Percentiles rank a stretch among this genome's conserved stretches.
phyloP scores from a whole-genome alignment of 2,329 filamentous ascomycete species.

The Paramyrothecium roridum region DNA sequence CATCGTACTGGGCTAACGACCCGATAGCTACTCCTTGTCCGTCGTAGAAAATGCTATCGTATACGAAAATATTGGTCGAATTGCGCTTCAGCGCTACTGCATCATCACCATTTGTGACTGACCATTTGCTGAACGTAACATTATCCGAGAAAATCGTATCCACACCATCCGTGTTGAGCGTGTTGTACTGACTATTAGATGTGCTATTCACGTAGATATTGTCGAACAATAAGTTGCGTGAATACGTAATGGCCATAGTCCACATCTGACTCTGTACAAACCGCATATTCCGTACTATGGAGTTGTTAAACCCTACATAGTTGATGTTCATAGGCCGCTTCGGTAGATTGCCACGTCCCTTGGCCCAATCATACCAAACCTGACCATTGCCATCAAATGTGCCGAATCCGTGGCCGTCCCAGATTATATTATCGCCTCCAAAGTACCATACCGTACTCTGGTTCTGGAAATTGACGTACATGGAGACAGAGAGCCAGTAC shows the following conservation, averaged over 20 bases:
- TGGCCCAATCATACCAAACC: constrained; percentile 53
- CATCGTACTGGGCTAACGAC: constrained; percentile 53
- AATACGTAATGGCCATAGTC: constrained; percentile 51
- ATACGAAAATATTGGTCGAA: constrained; percentile 49
- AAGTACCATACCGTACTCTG: constrained; percentile 52
- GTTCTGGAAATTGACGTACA: constrained; percentile 52
- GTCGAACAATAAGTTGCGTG: constrained; percentile 41
- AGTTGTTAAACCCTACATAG: constrained; percentile 39
- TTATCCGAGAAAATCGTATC: constrained; percentile 52
- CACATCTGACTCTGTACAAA: constrained; percentile 61
- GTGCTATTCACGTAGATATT: constrained; percentile 53
- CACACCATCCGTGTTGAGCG: constrained; percentile 37
- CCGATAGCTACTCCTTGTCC: constrained; percentile 55
- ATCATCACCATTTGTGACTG: constrained; percentile 50
- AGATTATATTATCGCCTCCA: constrained; percentile 47
- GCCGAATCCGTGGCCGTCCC: constrained; percentile 47
- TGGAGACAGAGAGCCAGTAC: constrained; percentile 50
- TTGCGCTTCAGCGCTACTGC: constrained; percentile 54
- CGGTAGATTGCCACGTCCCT: constrained; percentile 40
- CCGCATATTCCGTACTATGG: constrained; percentile 41
- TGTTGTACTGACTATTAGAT: constrained; percentile 23
- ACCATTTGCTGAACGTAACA: constrained; percentile 48
- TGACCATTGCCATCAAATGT: constrained; percentile 59
- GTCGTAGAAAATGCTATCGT: constrained; percentile 44
- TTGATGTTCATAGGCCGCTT: constrained; percentile 52